Percentiles rank a stretch among this genome's conserved stretches.
These are phyloP conservation scores for Mycena polygramma DNA, from an alignment of 768 basidiomycete species.

Conservation along the genomic window DNA sequence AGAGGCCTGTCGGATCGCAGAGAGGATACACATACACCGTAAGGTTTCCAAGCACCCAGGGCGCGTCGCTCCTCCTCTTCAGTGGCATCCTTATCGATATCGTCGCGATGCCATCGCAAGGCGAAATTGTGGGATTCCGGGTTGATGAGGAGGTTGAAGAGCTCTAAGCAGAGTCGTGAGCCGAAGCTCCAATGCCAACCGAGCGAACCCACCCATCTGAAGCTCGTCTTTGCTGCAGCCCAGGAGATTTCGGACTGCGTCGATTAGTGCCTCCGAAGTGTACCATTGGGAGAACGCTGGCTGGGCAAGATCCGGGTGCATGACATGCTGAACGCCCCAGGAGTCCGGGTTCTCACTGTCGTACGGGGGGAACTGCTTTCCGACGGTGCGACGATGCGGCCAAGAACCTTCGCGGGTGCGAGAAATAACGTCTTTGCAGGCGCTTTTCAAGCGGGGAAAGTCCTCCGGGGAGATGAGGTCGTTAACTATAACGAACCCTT, in stretches of 20 bases:
- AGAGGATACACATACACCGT: constrained; percentile 66
- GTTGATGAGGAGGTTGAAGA: constrained; percentile 84
- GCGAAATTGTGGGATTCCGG: constrained; percentile 75
- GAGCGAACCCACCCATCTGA: constrained; percentile 75
- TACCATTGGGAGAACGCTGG: constrained; percentile 77
- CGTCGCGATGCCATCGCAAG: constrained; percentile 85
- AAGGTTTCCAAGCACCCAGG: constrained; percentile 67
- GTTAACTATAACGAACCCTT: constrained; percentile 77
- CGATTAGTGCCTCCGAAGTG: constrained; percentile 63
- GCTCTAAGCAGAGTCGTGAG: constrained; percentile 55
- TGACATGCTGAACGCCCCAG: constrained; percentile 87
- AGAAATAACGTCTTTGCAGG: constrained; percentile 64
- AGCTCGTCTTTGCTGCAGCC: constrained; percentile 69
- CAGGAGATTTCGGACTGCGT: constrained; percentile 60
- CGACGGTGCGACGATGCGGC: constrained; percentile 78
- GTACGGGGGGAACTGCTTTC: constrained; percentile 85
- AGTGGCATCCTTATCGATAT: constrained; percentile 70
- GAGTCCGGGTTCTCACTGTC: constrained; percentile 71
- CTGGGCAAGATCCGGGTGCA: constrained; percentile 81
- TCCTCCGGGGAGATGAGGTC: constrained; percentile 61
- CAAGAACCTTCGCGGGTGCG: constrained; percentile 72
- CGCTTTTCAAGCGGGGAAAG: constrained; percentile 56
- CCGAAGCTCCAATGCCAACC: not conserved
- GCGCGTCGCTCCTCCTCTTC: constrained; percentile 72
- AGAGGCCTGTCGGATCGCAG: not conserved